A percentile compares a stretch with the other conserved stretches of the same genome.
These are phyloP conservation scores for Coemansia brasiliensis DNA, from an alignment of 192 early-diverging fungal genomes.

Conservation along the genomic window DNA sequence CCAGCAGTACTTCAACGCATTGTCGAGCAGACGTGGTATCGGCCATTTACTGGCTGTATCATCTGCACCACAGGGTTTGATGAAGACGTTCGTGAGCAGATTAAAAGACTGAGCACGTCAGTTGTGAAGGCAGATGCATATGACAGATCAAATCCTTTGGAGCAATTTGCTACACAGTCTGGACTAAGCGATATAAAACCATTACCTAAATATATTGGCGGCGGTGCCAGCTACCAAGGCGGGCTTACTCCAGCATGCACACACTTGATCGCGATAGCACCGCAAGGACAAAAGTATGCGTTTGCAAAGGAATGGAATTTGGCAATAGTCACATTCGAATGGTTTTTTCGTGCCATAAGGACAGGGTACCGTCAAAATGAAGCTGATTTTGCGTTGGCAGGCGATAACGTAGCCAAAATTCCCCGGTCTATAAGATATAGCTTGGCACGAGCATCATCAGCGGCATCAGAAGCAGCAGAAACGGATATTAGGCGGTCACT, in stretches of 20 bases:
- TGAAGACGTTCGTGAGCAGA: slow-evolving; percentile 35
- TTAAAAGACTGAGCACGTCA: slow-evolving; percentile 16
- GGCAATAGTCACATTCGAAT: slow-evolving; percentile 32
- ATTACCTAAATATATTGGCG: slow-evolving; percentile 18
- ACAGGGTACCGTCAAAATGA: slow-evolving; percentile 37
- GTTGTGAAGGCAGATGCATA: neutral
- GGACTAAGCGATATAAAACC: neutral
- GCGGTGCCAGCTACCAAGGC: slow-evolving; percentile 39
- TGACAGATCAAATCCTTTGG: neutral
- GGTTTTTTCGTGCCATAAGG: slow-evolving; percentile 33
- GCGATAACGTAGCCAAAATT: neutral
- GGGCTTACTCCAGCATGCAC: slow-evolving; percentile 41
- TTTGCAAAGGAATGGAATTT: slow-evolving; percentile 41
- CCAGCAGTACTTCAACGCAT: slow-evolving; percentile 12
- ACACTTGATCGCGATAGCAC: slow-evolving; percentile 35
- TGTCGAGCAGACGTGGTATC: slow-evolving; percentile 23
- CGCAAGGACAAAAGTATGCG: slow-evolving; percentile 44
- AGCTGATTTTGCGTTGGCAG: slow-evolving; percentile 6
- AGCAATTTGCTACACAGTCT: neutral
- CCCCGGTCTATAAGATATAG: no score
- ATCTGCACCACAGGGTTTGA: slow-evolving; percentile 47
- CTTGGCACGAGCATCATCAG: no score
- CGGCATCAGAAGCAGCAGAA: no score
- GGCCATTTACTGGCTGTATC: slow-evolving; percentile 44
- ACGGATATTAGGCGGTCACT: neutral